Evolutionary conservation across 169 alveolate species (phyloP), one percentile per base, ranked within the genome.

Genomic region (Eimeria falciformis): DNA sequence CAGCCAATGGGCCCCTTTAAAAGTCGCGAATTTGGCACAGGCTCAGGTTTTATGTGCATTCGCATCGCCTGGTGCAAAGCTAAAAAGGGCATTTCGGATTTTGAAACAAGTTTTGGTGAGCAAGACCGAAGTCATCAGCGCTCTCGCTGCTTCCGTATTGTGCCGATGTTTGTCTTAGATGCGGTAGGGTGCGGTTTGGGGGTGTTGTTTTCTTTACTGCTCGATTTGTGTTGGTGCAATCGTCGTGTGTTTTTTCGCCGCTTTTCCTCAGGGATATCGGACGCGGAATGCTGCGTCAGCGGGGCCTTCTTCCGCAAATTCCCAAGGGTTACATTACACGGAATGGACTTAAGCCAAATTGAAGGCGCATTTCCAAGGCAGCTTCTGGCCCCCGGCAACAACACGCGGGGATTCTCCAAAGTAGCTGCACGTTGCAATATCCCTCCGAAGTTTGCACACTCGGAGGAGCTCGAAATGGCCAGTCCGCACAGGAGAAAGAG

Each of bases 1-100:
- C 68, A 91, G 47, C 98, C 98, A 6, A 92, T 96, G 11, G 97
- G 98, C 2, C 96, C 98, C 37, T 97, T 97, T 92, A 97, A 93
- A 73, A 95, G 97, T 65, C 95, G 97, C 68, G 98, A 96, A 56
- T 90, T 95, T 62, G 96, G 96, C 62, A 96, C 98, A 11, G 97
- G 96, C 23, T 94, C 98, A 3, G 98, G 97, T 2, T 97, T 96
- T 94, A 94, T 95, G 92, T 95, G 97, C 86, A 93, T 96, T 40
- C 92, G 94, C 43, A 85, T 96, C 50, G 97, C 97, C 1, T 96
- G 97, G 96, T 96, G 95, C 40, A 94, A 92, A 33, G 94, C 95
- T 40, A 93, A 86, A 62, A 91, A 90, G 25, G 93, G 85, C 11
- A 95, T 68, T 21, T 58, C 58, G 2, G 23, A 58, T 9, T 90